These are phyloP conservation scores for Angophora floribunda DNA, from an alignment of 345 rosid species.

Conservation along the genomic window DNA sequence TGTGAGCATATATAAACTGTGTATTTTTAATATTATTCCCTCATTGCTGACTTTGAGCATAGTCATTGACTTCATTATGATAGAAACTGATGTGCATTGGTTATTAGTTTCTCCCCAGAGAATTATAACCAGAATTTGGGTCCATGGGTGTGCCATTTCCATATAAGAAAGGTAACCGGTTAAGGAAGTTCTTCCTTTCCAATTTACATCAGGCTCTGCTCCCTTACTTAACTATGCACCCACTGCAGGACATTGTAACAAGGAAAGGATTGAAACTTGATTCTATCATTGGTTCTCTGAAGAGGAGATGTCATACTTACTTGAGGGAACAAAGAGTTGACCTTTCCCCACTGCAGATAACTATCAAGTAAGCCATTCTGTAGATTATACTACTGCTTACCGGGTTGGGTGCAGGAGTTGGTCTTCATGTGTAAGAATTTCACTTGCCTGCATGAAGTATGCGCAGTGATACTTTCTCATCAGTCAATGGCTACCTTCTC, in stretches of 20 bases:
- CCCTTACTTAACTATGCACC: background rate
- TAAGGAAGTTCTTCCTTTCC: background rate
- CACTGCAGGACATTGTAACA: constrained; percentile 49
- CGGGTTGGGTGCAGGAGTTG: background rate
- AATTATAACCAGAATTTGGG: constrained; percentile 14
- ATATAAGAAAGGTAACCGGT: constrained; percentile 52
- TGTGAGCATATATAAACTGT: constrained; percentile 29
- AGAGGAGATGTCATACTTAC: constrained; percentile 21
- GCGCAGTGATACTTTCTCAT: background rate
- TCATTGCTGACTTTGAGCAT: background rate
- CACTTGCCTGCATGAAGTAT: background rate
- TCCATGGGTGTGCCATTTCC: constrained; percentile 93
- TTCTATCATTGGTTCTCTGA: constrained; percentile 37
- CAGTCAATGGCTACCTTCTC: background rate
- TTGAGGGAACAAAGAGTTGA: constrained; percentile 21
- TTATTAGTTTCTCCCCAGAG: constrained; percentile 48
- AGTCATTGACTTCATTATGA: background rate
- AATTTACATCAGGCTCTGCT: background rate
- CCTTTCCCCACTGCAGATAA: constrained; percentile 26
- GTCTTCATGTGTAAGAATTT: background rate
- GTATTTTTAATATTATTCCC: background rate
- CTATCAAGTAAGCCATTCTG: constrained; percentile 41
- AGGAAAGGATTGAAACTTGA: constrained; percentile 36
- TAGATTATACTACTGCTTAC: background rate
- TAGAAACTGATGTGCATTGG: constrained; percentile 2